Evolutionary conservation across 768 basidiomycete species (phyloP).

Genomic region (Tulasnella sp.): DNA sequence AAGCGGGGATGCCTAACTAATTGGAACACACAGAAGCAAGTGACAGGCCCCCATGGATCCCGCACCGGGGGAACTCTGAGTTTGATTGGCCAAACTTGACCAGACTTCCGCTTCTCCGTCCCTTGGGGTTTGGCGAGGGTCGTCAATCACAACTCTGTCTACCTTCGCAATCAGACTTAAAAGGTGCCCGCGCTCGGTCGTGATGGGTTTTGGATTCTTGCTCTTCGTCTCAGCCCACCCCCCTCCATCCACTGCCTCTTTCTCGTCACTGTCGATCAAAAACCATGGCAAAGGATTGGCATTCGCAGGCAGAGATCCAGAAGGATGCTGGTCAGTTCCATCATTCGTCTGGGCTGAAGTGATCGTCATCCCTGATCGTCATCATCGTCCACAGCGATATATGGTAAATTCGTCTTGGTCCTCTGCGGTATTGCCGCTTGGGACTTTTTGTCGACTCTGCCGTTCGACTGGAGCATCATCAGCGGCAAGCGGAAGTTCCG

Average conservation of each 20-base stretch:
- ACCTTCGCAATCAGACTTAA: background rate
- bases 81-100: background rate
- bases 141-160: background rate
- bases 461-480: constrained; percentile 13
- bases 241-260: background rate
- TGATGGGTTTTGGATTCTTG: background rate
- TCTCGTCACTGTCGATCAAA: background rate
- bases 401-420: background rate
- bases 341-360: background rate
- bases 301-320: background rate
- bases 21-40: background rate
- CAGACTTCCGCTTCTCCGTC: background rate
- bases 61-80: background rate
- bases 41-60: background rate
- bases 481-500: background rate
- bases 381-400: background rate
- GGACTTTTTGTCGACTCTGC: constrained; percentile 3
- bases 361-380: background rate
- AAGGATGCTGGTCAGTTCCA: constrained; percentile 3
- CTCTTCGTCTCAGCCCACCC: background rate
- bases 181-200: background rate
- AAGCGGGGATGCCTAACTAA: background rate
- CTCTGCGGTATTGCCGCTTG: background rate
- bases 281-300: constrained; percentile 4
- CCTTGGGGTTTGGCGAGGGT: background rate